Base-by-base conservation (phyloP, 129 eudicot species). In the Silybum marianum region DNA sequence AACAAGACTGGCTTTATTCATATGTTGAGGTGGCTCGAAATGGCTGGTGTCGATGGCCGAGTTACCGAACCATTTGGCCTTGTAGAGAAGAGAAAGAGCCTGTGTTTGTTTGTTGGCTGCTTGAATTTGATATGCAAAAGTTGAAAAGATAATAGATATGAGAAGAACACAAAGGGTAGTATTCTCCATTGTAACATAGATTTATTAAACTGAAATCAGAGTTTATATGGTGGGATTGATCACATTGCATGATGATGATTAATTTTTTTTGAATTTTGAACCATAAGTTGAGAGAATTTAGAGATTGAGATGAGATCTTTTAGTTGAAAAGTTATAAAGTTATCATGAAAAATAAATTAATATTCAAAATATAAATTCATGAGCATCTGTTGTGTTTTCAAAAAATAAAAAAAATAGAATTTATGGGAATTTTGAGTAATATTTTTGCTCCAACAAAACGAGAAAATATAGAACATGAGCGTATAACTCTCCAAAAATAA, bases 61-160 rank as follows among this genome's bases (percentile, higher is more conserved):
- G 60, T 70, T 63, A 9, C 28, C 44, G 6, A 26, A 60, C 70
- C 89, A 16, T 83, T 91, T 91, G 51, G 82, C 84, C 24, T 25
- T 83, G 84, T 82, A 81, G 24, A 91, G 78, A 42, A 76, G 70
- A 10, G 68, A 34, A 46, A 89, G 90, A 32, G 87, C 87, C 62
- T 76, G 85, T 19, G 81, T 72, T 66, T 89, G 97, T 63, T 69
- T 87, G 63, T 79, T 86, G n/a, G 78, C 76, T 23, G 70, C 81
- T 74, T 71, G n/a, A 16, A 42, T 84, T 12, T 70, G 78, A 28
- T 63, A 36, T 46, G 62, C 25, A 62, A 48, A 48, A 16, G 32
- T 63, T 72, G 89, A 85, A 38, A 83, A 69, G 23, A 83, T 23
- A 16, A 91, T 72, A 14, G 82, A 23, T 18, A 77, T 14, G 32